Conservation (phyloP, 257 asterid genomes). For the Solanum pinnatisectum region DNA sequence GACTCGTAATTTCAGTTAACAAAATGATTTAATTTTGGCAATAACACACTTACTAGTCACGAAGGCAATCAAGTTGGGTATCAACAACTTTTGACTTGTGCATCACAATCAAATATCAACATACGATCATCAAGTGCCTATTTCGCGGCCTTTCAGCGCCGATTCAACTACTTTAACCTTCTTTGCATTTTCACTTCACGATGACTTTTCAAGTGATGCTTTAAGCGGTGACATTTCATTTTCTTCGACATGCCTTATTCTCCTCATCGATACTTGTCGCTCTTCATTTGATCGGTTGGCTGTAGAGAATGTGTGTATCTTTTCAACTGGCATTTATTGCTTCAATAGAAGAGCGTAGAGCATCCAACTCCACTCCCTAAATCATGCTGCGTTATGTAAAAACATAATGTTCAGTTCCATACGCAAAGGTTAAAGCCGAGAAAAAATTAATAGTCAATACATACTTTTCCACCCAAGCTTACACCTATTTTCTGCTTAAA, state of each 20-base stretch:
- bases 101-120: not conserved
- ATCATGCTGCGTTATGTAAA: constrained; percentile 39
- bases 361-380: constrained; percentile 68
- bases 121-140: constrained; percentile 4
- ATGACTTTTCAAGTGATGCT: constrained; percentile 56
- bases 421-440: not conserved
- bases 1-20: not conserved
- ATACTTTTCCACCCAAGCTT: not conserved
- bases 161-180: constrained; percentile 70
- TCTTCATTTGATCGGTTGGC: constrained; percentile 21
- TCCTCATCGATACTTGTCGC: constrained; percentile 24
- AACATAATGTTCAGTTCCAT: not conserved
- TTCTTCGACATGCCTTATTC: constrained; percentile 19
- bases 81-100: not conserved
- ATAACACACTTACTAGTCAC: not conserved
- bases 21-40: not conserved
- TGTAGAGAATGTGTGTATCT: constrained; percentile 32
- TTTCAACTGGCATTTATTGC: constrained; percentile 50
- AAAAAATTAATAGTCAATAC: not conserved
- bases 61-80: not conserved
- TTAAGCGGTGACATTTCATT: constrained; percentile 55
- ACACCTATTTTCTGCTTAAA: not conserved
- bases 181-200: constrained; percentile 49
- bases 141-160: constrained; percentile 40
- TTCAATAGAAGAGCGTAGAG: constrained; percentile 61